A percentile compares a stretch with the other conserved stretches of the same genome.
Evolutionary conservation across 2,329 filamentous ascomycete genomes (phyloP).

Genomic region (Madurella mycetomatis): DNA sequence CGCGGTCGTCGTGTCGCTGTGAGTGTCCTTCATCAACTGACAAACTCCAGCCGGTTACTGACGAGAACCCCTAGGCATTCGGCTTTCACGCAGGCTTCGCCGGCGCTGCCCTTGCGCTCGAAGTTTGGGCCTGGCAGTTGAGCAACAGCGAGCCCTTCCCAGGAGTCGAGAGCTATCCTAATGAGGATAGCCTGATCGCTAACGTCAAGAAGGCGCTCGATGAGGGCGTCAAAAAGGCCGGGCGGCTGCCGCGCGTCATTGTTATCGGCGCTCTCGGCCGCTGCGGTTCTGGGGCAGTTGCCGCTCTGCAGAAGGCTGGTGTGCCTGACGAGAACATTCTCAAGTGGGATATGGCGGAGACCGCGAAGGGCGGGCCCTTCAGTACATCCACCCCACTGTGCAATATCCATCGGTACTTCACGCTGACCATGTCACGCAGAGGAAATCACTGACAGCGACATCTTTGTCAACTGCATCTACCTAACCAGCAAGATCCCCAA

Average conservation of each 20-base stretch:
- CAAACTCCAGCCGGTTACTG: neutral
- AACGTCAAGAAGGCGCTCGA: slow-evolving; percentile 70
- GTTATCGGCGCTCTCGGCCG: slow-evolving; percentile 82
- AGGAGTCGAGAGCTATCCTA: slow-evolving; percentile 63
- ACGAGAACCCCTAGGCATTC: slow-evolving; percentile 44
- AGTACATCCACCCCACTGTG: slow-evolving; percentile 14
- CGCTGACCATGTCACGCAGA: slow-evolving; percentile 27
- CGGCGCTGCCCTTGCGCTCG: slow-evolving; percentile 66
- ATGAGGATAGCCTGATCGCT: slow-evolving; percentile 67
- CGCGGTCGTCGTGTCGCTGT: slow-evolving; percentile 62
- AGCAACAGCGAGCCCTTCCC: slow-evolving; percentile 56
- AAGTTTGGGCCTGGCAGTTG: slow-evolving; percentile 83
- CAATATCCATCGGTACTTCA: neutral
- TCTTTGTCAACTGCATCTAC: slow-evolving; percentile 89
- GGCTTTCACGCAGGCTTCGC: slow-evolving; percentile 74
- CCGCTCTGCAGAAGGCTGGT: slow-evolving; percentile 71
- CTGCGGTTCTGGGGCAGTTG: slow-evolving; percentile 79
- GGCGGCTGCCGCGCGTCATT: slow-evolving; percentile 67
- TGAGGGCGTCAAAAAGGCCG: slow-evolving; percentile 58
- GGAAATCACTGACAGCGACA: slow-evolving; percentile 70
- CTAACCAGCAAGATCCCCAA: slow-evolving; percentile 68
- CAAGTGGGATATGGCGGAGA: slow-evolving; percentile 74
- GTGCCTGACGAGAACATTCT: slow-evolving; percentile 64
- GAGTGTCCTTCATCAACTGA: neutral
- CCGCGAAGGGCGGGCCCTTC: slow-evolving; percentile 70